These are phyloP conservation scores for Metarhizium rileyi DNA, from an alignment of 2,329 filamentous ascomycete genomes.

Conservation along the genomic window DNA sequence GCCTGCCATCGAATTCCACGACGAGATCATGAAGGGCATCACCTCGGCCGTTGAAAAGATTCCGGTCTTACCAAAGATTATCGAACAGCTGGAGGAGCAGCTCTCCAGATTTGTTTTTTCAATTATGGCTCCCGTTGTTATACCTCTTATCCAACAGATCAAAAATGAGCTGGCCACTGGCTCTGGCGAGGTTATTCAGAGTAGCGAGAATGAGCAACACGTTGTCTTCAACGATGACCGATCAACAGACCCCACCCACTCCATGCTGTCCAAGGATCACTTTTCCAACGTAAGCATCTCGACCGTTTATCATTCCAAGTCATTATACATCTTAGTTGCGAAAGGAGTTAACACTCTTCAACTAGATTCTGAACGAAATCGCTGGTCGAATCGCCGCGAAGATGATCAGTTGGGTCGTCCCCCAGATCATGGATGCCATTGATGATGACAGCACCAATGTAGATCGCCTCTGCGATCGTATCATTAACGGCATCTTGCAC, in stretches of 20 bases:
- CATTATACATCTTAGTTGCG: not conserved
- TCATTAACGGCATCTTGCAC: slow-evolving; percentile 76
- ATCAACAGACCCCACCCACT: slow-evolving; percentile 78
- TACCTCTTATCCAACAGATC: slow-evolving; percentile 79
- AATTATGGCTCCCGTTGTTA: slow-evolving; percentile 78
- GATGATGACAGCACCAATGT: slow-evolving; percentile 66
- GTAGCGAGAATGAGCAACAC: slow-evolving; percentile 73
- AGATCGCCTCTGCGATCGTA: slow-evolving; percentile 60
- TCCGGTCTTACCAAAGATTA: slow-evolving; percentile 71
- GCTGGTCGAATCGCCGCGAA: slow-evolving; percentile 74
- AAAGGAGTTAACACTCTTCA: slow-evolving; percentile 7
- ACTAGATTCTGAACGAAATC: slow-evolving; percentile 68
- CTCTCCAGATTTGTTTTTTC: slow-evolving; percentile 84
- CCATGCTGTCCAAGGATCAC: slow-evolving; percentile 93
- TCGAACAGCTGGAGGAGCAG: slow-evolving; percentile 81
- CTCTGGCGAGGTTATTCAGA: slow-evolving; percentile 78
- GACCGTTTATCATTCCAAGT: not conserved
- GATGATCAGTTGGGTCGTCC: slow-evolving; percentile 76
- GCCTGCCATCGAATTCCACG: slow-evolving; percentile 84
- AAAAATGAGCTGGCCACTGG: slow-evolving; percentile 80
- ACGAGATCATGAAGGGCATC: slow-evolving; percentile 75
- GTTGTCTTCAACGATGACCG: slow-evolving; percentile 76
- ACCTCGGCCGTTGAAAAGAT: slow-evolving; percentile 73
- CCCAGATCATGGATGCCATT: slow-evolving; percentile 80
- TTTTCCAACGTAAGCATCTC: slow-evolving; percentile 61